Evolutionary conservation across 1,284 basidiomycete species (phyloP).

Genomic region (Somion occarium): DNA sequence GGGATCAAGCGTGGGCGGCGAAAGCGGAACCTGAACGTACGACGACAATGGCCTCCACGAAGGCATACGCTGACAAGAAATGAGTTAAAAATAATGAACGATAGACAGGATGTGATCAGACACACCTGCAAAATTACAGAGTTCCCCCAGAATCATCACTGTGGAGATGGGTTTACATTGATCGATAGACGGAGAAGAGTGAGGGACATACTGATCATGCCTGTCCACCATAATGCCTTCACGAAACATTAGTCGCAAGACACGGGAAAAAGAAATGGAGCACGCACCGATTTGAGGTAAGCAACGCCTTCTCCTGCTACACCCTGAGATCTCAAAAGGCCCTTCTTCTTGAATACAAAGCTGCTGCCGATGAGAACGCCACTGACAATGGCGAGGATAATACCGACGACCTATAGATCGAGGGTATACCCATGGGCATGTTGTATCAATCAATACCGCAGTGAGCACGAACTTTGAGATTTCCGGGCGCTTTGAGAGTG

Average conservation of each 20-base stretch:
- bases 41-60: constrained; percentile 85
- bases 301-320: constrained; percentile 88
- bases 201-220: constrained; percentile 64
- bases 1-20: not conserved
- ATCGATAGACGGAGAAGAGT: not conserved
- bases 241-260: constrained; percentile 6
- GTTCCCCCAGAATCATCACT: constrained; percentile 80
- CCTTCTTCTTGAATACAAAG: constrained; percentile 97
- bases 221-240: constrained; percentile 81
- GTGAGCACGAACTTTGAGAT: constrained; percentile 36
- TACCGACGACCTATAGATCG: constrained; percentile 64
- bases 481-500: constrained; percentile 31
- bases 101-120: constrained; percentile 15
- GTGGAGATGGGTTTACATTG: not conserved
- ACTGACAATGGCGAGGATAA: constrained; percentile 79
- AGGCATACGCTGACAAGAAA: constrained; percentile 67
- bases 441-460: no score
- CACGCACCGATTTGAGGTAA: constrained; percentile 84
- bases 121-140: constrained; percentile 81
- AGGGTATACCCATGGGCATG: no score
- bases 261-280: not conserved
- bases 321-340: constrained; percentile 67
- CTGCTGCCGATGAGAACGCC: constrained; percentile 91
- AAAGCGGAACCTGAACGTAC: constrained; percentile 41
- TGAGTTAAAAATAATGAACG: no score